Percentiles rank a stretch among this genome's conserved stretches.
Evolutionary conservation across 2,329 filamentous ascomycete species (phyloP).

Genomic region (Scedosporium dehoogii): DNA sequence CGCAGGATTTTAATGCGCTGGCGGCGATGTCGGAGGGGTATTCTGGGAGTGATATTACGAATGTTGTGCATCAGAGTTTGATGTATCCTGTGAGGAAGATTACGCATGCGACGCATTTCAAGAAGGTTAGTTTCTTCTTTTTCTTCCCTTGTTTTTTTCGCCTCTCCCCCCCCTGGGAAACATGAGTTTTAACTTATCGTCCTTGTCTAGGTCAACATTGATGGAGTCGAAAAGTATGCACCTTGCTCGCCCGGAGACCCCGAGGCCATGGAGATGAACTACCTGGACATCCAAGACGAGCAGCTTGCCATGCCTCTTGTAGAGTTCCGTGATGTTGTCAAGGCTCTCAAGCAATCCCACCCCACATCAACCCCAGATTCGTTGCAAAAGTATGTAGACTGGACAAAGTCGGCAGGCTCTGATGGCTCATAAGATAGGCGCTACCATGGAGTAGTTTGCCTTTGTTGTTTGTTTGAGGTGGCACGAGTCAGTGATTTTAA

Average conservation of each 20-base stretch:
- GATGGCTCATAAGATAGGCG: conserved; percentile 52
- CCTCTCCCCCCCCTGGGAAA: neutral
- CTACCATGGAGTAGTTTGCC: too few relatives aligned
- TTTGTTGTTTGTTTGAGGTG: conserved; percentile 12
- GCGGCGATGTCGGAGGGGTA: conserved; percentile 84
- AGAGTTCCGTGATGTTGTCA: conserved; percentile 82
- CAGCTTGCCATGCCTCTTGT: conserved; percentile 79
- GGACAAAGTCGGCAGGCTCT: conserved; percentile 94
- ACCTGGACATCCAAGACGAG: conserved; percentile 78
- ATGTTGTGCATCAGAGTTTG: conserved; percentile 88
- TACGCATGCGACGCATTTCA: conserved; percentile 95
- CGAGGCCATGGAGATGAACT: conserved; percentile 85
- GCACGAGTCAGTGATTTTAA: too few relatives aligned
- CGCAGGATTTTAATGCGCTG: conserved; percentile 69
- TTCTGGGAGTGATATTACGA: conserved; percentile 90
- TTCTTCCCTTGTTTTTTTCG: neutral
- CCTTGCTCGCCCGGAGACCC: conserved; percentile 89
- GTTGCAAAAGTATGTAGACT: conserved; percentile 73
- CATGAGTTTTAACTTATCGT: conserved; percentile 9
- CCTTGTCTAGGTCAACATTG: conserved; percentile 52
- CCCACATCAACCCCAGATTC: conserved; percentile 88
- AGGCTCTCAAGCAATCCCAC: conserved; percentile 77
- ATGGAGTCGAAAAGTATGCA: conserved; percentile 60
- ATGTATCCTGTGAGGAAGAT: conserved; percentile 98
- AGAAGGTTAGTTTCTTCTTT: conserved; percentile 51